Evolutionary conservation across 768 basidiomycete species (phyloP).

Genomic region (Tylopilus vinaceipallidus): DNA sequence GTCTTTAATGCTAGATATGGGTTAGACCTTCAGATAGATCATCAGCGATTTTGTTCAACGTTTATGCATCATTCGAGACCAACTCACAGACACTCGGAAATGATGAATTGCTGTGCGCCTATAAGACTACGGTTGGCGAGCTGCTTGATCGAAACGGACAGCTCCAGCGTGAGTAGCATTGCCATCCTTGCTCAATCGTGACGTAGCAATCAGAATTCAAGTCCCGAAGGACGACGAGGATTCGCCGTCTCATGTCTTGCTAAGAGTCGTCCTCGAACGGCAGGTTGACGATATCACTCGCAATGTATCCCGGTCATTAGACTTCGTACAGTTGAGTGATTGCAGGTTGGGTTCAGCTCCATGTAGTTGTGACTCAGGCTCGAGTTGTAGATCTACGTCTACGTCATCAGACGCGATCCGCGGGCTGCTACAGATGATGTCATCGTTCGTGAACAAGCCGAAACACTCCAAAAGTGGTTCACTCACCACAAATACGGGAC

Average conservation of each 20-base stretch:
- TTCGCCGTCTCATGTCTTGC: background rate
- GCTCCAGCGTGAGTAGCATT: background rate
- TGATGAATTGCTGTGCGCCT: background rate
- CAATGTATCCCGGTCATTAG: background rate
- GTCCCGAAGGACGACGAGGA: background rate
- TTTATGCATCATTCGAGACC: background rate
- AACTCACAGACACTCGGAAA: background rate
- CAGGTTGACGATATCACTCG: background rate
- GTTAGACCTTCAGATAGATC: background rate
- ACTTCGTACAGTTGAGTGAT: conserved; percentile 7
- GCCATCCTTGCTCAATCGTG: background rate
- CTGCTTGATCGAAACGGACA: background rate
- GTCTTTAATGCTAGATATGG: too few species aligned
- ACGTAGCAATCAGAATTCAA: background rate
- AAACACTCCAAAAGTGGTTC: background rate
- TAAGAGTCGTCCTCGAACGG: background rate
- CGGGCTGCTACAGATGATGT: background rate
- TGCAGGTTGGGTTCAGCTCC: background rate
- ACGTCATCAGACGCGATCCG: background rate
- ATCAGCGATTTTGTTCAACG: background rate
- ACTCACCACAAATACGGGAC: background rate
- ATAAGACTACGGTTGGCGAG: background rate
- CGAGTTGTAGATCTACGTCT: background rate
- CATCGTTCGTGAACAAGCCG: background rate
- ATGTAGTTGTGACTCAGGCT: background rate